These are phyloP conservation scores for Penicillium paxilli DNA, from an alignment of 495 filamentous ascomycete genomes.

Conservation along the genomic window DNA sequence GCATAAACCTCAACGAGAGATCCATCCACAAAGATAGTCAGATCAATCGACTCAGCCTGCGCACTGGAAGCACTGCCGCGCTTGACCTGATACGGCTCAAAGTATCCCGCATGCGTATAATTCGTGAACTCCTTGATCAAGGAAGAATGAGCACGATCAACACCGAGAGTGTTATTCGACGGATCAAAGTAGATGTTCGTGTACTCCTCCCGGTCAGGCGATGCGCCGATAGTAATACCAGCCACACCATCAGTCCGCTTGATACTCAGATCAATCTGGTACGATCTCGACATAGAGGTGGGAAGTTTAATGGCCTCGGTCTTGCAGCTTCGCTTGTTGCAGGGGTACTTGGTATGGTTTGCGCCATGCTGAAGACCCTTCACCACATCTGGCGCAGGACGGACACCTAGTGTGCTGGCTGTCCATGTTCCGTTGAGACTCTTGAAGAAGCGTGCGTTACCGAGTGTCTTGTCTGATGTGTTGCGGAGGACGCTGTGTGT, in stretches of 20 bases:
- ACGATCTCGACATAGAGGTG: conserved; percentile 4
- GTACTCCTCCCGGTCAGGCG: conserved; percentile 14
- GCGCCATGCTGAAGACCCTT: conserved; percentile 10
- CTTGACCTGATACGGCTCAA: conserved; percentile 10
- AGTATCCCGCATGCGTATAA: conserved; percentile 9
- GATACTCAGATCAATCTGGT: conserved; percentile 11
- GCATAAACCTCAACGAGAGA: conserved; percentile 18
- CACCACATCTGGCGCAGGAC: conserved; percentile 12
- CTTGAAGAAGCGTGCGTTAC: conserved; percentile 11
- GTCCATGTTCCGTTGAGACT: conserved; percentile 13
- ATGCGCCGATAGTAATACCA: conserved; percentile 12
- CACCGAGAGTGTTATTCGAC: conserved; percentile 7
- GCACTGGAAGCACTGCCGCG: neutral
- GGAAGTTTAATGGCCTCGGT: neutral
- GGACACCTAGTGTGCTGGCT: conserved; percentile 16
- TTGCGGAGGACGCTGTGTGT: conserved; percentile 3
- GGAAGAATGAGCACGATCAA: conserved; percentile 13
- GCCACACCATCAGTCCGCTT: conserved; percentile 10
- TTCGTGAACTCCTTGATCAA: conserved; percentile 8
- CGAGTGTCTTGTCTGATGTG: neutral
- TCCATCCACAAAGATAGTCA: conserved; percentile 17
- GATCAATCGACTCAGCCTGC: conserved; percentile 4
- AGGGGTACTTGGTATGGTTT: conserved; percentile 9
- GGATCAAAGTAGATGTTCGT: conserved; percentile 19
- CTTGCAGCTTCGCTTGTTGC: conserved; percentile 2